Evolutionary conservation across 176 grass and related monocot genomes (phyloP), one percentile per base, ranked within the genome.

Genomic region (Themeda triandra): DNA sequence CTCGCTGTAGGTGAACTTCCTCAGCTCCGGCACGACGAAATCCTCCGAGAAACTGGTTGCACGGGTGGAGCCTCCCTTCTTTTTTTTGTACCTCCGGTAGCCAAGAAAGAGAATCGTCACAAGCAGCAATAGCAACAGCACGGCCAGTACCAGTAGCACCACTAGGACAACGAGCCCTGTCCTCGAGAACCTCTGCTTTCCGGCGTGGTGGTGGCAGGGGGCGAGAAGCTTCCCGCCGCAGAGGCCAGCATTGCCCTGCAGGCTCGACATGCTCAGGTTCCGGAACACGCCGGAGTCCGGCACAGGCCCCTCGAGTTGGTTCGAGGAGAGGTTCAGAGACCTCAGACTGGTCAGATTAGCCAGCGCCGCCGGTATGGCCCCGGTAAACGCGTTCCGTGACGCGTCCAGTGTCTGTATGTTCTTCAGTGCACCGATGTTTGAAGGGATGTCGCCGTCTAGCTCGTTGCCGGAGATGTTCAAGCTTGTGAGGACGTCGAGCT

Each of bases 391-490:
- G 82, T 98, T 98, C 84, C 76, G 83, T 31, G 96, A 98, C 77
- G 88, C 39, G 87, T 98, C 92, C 33, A 98, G 80, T 30, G 73
- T 90, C 23, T 39, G 66, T 29, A 98, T 78, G 44, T 82, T 80
- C 45, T 92, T 82, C 68, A 93, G 59, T 1, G 68, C 67, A 0
- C 63, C 87, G 63, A 98, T 77, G 19, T 77, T 77, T 29, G 51
- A 72, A 13, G 87, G 83, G 37, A 98, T 83, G 25, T 95, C 91
- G 5, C 95, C 95, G 73, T 72, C 68, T 46, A 98, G 80, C 1
- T 67, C 73, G 67, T 98, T 98, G 77, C 87, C 83, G 36, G 95
- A 95, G 56, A 98, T 56, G 62, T 98, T 92, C 31, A 98, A 77
- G 69, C 76, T 92, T 8, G 86, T 89, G 41, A 95, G 87, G 28